Base-by-base conservation (phyloP, 2,329 filamentous ascomycete genomes). In the Fonsecaea multimorphosa region DNA sequence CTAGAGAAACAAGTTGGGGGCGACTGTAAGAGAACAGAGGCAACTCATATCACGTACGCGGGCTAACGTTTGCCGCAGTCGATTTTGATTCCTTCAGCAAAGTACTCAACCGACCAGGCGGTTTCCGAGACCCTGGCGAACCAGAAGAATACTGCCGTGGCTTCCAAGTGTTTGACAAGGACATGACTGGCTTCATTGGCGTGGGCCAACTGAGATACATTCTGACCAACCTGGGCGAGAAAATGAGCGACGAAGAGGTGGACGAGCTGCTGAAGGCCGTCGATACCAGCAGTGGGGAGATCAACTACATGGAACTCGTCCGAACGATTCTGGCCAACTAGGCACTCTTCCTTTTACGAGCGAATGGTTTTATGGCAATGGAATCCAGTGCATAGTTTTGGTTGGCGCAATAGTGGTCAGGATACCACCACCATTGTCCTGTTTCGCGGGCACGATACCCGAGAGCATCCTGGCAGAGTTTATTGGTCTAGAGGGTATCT, bases 141-240 rank as follows among this genome's bases (percentile, higher is more conserved):
- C 94, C 95, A 46, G 94, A 98, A 77, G 94, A 98, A 80, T 99
- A 99, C 83, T 97, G 94, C 81, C 91, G 94, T 69, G 95, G 95
- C 63, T 99, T 99, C 85, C 95, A 99, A 81, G 95, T 99, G 61
- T 99, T 99, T 75, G 95, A 99, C 82, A 99, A 99, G 83, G 95
- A 99, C 79, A 91, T 97, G 88, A 97, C 93, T 67, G 95, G 95
- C 59, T 97, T 93, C 80, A 98, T 99, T 78, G 95, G 94, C 63
- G 94, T 98, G 71, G 95, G 95, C 65, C 95, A 99, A 83, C 87
- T 99, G 79, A 91, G 96, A 82, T 99, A 99, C 83, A 87, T 99
- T 78, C 82, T 99, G 76, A 99, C 95, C 64, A 98, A 98, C 78
- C 82, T 99, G 74, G 95, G 95, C 75, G 95, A 99, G 89, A 98